Percentiles rank a stretch among this genome's conserved stretches.
Evolutionary conservation across 805 yeast species (phyloP).

Genomic region (Candida silvicultrix): DNA sequence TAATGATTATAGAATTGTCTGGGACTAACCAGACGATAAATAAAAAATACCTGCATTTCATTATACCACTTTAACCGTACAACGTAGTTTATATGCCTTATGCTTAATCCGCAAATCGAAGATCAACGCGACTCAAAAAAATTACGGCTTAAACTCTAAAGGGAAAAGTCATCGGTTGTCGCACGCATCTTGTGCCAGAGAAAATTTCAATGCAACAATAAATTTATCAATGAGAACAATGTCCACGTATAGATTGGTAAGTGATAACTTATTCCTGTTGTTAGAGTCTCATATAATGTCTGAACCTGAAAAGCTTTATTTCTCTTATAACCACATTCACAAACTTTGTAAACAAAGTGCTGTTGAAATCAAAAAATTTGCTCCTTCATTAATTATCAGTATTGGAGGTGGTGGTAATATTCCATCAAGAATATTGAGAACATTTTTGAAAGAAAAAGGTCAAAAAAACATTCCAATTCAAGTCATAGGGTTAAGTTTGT

Average conservation of each 20-base stretch:
- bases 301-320: slow-evolving; percentile 42
- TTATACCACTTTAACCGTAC: too few relatives aligned
- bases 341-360: slow-evolving; percentile 74
- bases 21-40: background rate
- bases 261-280: too few relatives aligned
- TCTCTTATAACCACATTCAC: slow-evolving; percentile 77
- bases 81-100: background rate
- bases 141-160: background rate
- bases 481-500: slow-evolving; percentile 61
- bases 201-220: background rate
- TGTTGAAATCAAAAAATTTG: slow-evolving; percentile 33
- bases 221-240: background rate
- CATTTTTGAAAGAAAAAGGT: slow-evolving; percentile 52
- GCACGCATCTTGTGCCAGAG: background rate
- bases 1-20: background rate
- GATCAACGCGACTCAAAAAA: too few relatives aligned
- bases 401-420: slow-evolving; percentile 74
- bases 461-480: slow-evolving; percentile 65
- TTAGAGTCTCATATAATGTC: background rate
- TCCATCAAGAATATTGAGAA: slow-evolving; percentile 55
- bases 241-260: too few relatives aligned
- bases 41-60: background rate
- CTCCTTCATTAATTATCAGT: slow-evolving; percentile 55
- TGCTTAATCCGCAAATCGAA: too few relatives aligned
- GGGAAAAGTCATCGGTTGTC: background rate